A percentile compares a stretch with the other conserved stretches of the same genome.
These are phyloP conservation scores for Talaromyces sp. DNA, from an alignment of 2,329 filamentous ascomycete species.

Conservation along the genomic window DNA sequence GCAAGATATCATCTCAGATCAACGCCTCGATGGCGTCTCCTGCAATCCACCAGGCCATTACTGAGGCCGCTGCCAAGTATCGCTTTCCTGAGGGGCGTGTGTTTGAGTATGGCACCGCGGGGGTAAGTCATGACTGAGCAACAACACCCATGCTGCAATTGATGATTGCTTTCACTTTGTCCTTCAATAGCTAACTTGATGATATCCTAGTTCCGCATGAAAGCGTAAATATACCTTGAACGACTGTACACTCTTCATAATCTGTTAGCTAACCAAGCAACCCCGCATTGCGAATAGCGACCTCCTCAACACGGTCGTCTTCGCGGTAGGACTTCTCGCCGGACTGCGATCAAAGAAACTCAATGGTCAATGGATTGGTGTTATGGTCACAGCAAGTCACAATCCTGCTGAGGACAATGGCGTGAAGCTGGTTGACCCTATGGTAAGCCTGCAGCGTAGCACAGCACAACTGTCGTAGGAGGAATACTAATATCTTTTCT, in stretches of 20 bases:
- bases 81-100: slow-evolving; percentile 46
- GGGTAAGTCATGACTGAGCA: slow-evolving; percentile 42
- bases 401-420: slow-evolving; percentile 88
- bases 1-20: background rate
- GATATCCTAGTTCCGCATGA: slow-evolving; percentile 58
- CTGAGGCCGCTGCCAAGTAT: slow-evolving; percentile 45
- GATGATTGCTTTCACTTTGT: background rate
- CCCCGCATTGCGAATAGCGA: slow-evolving; percentile 48
- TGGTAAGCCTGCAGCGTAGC: slow-evolving; percentile 47
- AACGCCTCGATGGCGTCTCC: slow-evolving; percentile 39
- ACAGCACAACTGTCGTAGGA: background rate
- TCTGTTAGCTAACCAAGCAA: slow-evolving; percentile 10
- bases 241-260: background rate
- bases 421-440: slow-evolving; percentile 92
- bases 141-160: background rate
- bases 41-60: slow-evolving; percentile 41
- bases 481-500: slow-evolving; percentile 17
- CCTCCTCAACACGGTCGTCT: slow-evolving; percentile 85
- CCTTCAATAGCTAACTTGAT: slow-evolving; percentile 15
- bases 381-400: slow-evolving; percentile 94
- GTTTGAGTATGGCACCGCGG: slow-evolving; percentile 58
- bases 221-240: slow-evolving; percentile 51
- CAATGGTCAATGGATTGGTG: slow-evolving; percentile 83
- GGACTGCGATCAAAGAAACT: slow-evolving; percentile 85
- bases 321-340: slow-evolving; percentile 84